Evolutionary conservation across 2,329 filamentous ascomycete genomes (phyloP).

Genomic region (Monilinia vaccinii-corymbosi): DNA sequence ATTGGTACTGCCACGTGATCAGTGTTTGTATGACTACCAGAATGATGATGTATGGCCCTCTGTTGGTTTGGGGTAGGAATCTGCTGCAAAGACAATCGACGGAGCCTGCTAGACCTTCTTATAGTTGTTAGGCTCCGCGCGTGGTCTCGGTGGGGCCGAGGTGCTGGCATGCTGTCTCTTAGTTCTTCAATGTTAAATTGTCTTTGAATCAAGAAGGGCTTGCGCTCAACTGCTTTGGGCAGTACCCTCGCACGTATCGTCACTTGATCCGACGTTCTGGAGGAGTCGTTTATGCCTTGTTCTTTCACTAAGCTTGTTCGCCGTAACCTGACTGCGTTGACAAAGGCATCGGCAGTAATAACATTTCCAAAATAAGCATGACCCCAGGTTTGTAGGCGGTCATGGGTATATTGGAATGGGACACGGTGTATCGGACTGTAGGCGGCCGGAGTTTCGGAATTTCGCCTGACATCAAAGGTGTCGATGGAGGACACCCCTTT

Average conservation of each 20-base stretch:
- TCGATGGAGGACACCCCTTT: not conserved
- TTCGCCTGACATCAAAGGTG: not conserved
- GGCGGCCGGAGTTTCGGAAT: not conserved
- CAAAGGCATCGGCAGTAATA: slow-evolving; percentile 37
- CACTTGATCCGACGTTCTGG: slow-evolving; percentile 16
- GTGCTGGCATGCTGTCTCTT: slow-evolving; percentile 35
- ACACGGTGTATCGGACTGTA: slow-evolving; percentile 11
- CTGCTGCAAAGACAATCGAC: slow-evolving; percentile 15
- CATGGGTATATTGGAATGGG: slow-evolving; percentile 25
- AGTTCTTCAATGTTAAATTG: slow-evolving; percentile 42
- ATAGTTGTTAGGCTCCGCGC: not conserved
- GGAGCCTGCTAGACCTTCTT: slow-evolving; percentile 17
- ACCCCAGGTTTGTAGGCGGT: slow-evolving; percentile 35
- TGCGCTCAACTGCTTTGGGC: slow-evolving; percentile 33
- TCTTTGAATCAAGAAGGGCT: slow-evolving; percentile 40
- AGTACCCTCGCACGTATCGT: slow-evolving; percentile 38
- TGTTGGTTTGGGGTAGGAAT: not conserved
- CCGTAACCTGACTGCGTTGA: slow-evolving; percentile 36
- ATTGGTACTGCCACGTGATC: slow-evolving; percentile 34
- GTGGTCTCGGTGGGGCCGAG: not conserved
- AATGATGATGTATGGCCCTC: slow-evolving; percentile 2
- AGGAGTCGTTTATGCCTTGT: not conserved
- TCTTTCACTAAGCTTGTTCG: slow-evolving; percentile 22
- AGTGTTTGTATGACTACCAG: not conserved
- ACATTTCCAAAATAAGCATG: slow-evolving; percentile 35